Evolutionary conservation across 148 eudicot species (phyloP), one percentile per base, ranked within the genome.

Genomic region (Spergularia marina): DNA sequence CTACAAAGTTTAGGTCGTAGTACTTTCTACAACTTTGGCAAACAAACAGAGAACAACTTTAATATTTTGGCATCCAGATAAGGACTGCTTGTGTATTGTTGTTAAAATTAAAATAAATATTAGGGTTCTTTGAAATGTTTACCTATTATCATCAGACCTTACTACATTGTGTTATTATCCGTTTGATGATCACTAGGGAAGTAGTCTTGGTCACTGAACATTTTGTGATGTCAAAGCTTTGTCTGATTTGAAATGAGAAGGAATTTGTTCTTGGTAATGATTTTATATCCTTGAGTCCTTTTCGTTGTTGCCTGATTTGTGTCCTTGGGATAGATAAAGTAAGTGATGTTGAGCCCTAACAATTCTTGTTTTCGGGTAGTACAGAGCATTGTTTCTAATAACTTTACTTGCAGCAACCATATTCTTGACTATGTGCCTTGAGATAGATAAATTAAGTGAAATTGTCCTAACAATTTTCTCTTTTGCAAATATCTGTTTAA

Each of bases 181-280:
- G 34, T 51, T 25, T 79, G 49, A 64, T 39, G 21, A 17, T 39
- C 18, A 64, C 36, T 64, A 36, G 49, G 23, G 36, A 44, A 34
- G 16, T 23, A 11, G 30, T 0, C 10, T 55, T 14, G 30, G 14
- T 10, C 9, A 16, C 25, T 51, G n/a, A 25, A 52, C 15, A 51
- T 13, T 74, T 51, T 18, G 39, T 74, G 11, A 47, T 12, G 17
- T 74, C 10, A 10, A 74, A 40, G 49, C 51, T 49, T 34, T 66
- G 68, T 54, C 54, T 79, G 39, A 39, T 34, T 51, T 68, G 36
- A 44, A 51, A 69, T 59, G 70, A 61, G 20, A 62, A 57, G 63
- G 62, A 51, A 67, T 51, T 59, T 18, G 61, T 63, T 53, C 58
- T 6, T 39, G 7, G 20, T 55, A 41, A 53, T 55, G 65, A 12